Percentiles rank a stretch among this genome's conserved stretches.
phyloP scores from a whole-genome alignment of 2,329 filamentous ascomycete genomes.

The Pseudogymnoascus destructans region DNA sequence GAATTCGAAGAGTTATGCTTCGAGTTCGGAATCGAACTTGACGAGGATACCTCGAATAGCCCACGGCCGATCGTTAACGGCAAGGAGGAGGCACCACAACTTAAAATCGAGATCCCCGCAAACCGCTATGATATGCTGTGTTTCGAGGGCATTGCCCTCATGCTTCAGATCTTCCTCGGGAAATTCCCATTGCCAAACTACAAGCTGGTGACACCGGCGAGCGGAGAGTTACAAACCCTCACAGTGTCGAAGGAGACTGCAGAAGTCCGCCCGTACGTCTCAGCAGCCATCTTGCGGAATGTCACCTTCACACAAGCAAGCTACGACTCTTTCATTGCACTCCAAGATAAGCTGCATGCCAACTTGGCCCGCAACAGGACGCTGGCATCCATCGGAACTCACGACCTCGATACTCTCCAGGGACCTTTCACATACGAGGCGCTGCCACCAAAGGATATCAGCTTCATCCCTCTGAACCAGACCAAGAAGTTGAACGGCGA shows the following conservation, averaged over 20 bases:
- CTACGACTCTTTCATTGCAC: conserved; percentile 93
- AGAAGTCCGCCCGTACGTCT: conserved; percentile 74
- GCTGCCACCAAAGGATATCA: conserved; percentile 78
- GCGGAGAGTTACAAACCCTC: conserved; percentile 65
- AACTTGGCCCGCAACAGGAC: conserved; percentile 89
- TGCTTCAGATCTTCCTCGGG: conserved; percentile 88
- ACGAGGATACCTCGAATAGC: conserved; percentile 54
- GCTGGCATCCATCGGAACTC: conserved; percentile 91
- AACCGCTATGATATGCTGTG: conserved; percentile 93
- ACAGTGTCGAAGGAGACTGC: conserved; percentile 64
- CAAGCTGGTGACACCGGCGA: conserved; percentile 56
- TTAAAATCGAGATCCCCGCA: conserved; percentile 96
- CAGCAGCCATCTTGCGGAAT: conserved; percentile 77
- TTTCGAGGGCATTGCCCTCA: conserved; percentile 90
- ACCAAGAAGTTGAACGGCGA: conserved; percentile 73
- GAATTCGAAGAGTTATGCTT: conserved; percentile 97
- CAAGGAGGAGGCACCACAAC: conserved; percentile 74
- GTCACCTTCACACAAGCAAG: conserved; percentile 82
- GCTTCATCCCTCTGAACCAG: conserved; percentile 85
- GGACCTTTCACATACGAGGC: conserved; percentile 97
- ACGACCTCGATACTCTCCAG: conserved; percentile 85
- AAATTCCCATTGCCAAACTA: conserved; percentile 67
- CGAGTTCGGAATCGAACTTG: conserved; percentile 90
- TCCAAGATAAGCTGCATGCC: conserved; percentile 96
- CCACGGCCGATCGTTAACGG: conserved; percentile 63